Conservation (phyloP, 176 grass and related monocot species). For the Carex pumila region DNA sequence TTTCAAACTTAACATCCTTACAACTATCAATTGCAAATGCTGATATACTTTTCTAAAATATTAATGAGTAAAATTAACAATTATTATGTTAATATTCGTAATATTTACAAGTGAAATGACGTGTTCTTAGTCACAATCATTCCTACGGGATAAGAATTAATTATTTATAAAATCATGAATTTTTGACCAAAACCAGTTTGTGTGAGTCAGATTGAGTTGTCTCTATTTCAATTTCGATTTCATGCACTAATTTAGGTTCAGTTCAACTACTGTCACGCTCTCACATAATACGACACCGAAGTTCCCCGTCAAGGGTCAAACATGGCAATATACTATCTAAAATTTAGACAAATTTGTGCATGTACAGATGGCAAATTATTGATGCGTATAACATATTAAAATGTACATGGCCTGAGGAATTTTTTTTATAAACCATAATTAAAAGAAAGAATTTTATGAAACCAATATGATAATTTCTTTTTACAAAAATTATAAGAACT, state of each 20-base stretch:
- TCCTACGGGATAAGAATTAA: background rate
- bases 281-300: background rate
- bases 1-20: too few species aligned
- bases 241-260: constrained; percentile 17
- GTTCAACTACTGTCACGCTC: background rate
- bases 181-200: background rate
- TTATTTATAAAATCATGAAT: background rate
- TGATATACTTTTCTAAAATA: too few species aligned
- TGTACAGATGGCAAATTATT: background rate
- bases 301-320: background rate
- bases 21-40: too few species aligned
- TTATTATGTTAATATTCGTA: too few species aligned
- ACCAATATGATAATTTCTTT: too few species aligned
- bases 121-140: background rate
- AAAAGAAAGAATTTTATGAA: too few species aligned
- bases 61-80: too few species aligned
- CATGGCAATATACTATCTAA: background rate
- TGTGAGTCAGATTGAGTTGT: background rate
- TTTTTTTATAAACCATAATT: too few species aligned
- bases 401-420: background rate
- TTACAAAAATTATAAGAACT: too few species aligned
- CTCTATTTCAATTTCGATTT: background rate
- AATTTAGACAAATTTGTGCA: constrained; percentile 1
- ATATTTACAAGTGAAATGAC: too few species aligned
- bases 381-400: background rate